These are phyloP conservation scores for Mentha longifolia DNA, from an alignment of 257 asterid species.

Conservation along the genomic window DNA sequence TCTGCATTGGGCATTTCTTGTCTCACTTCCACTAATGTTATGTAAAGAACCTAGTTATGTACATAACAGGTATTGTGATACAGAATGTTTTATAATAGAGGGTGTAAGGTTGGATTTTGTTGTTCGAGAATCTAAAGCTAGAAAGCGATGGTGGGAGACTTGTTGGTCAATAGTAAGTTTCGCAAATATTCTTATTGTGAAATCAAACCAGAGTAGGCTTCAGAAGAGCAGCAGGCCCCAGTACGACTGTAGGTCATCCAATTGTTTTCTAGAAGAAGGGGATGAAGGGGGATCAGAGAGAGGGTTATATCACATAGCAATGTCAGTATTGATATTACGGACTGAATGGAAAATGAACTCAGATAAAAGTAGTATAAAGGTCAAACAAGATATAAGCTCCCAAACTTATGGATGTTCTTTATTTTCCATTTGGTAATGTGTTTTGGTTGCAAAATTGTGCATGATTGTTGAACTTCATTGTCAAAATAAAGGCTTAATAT, in stretches of 20 bases:
- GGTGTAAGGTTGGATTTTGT: neutral
- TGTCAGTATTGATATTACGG: no score
- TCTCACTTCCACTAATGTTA: conserved; percentile 1
- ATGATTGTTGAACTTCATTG: neutral
- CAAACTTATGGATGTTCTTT: no score
- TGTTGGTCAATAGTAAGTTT: conserved; percentile 19
- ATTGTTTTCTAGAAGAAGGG: no score
- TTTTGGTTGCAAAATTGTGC: no score
- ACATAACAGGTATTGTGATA: neutral
- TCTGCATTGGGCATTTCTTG: conserved; percentile 15
- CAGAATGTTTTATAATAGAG: neutral
- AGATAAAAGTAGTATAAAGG: no score
- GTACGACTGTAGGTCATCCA: neutral
- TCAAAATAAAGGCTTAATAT: neutral
- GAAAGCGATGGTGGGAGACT: conserved; percentile 14
- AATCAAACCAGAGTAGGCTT: neutral
- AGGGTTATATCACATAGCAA: no score
- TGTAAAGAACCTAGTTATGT: neutral
- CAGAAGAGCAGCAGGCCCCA: neutral
- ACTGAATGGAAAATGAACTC: no score
- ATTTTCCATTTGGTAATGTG: no score
- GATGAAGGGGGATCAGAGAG: no score
- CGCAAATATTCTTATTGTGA: neutral
- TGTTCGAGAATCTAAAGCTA: neutral
- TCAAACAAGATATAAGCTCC: no score